Percentiles rank a stretch among this genome's conserved stretches.
Conservation (phyloP, 176 grass and related monocot species). For the Aegilops bicornis region DNA sequence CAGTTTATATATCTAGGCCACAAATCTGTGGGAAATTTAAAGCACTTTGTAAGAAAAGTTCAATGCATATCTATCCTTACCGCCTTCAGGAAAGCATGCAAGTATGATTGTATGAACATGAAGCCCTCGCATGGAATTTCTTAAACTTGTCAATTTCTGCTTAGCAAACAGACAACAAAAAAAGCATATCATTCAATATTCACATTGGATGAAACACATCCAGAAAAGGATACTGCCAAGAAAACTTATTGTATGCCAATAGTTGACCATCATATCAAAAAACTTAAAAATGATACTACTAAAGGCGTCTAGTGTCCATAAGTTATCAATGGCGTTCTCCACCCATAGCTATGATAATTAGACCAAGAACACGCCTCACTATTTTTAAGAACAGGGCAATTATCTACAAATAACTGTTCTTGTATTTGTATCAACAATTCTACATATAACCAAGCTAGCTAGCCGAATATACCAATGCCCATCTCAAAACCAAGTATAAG, state of each 20-base stretch:
- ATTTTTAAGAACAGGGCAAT: background rate
- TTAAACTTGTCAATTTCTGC: slow-evolving; percentile 69
- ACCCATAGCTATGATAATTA: slow-evolving; percentile 2
- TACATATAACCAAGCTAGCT: slow-evolving; percentile 13
- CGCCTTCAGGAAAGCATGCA: slow-evolving; percentile 49
- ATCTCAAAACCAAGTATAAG: background rate
- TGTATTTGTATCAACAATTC: slow-evolving; percentile 15
- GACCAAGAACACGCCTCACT: slow-evolving; percentile 1
- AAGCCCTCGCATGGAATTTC: slow-evolving; percentile 44
- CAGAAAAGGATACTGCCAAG: slow-evolving; percentile 16
- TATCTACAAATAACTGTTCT: background rate
- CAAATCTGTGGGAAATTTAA: slow-evolving; percentile 20
- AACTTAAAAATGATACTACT: background rate
- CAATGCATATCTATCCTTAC: slow-evolving; percentile 45
- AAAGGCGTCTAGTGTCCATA: background rate
- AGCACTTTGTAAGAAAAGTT: slow-evolving; percentile 30
- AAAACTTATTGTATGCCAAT: slow-evolving; percentile 20
- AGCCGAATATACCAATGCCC: background rate
- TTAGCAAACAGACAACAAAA: slow-evolving; percentile 65
- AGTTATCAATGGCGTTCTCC: slow-evolving; percentile 2
- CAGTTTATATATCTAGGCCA: background rate
- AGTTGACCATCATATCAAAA: slow-evolving; percentile 19
- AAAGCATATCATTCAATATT: slow-evolving; percentile 46
- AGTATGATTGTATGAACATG: slow-evolving; percentile 33
- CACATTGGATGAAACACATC: slow-evolving; percentile 19